phyloP scores from a whole-genome alignment of 352 stramenopile genomes.

The Pythium periplocum region DNA sequence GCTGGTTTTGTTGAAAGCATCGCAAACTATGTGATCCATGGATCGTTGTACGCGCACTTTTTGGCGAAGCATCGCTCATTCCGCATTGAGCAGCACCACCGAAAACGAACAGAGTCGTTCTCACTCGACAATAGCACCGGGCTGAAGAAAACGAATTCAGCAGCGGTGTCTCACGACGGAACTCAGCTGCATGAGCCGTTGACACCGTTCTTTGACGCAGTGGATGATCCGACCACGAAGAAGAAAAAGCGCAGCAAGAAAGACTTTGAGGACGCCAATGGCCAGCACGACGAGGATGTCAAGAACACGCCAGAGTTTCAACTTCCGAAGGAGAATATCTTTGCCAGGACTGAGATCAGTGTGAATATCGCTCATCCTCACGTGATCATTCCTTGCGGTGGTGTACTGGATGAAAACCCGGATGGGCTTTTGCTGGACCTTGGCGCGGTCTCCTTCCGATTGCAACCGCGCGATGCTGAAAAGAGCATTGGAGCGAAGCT shows the following conservation, averaged over 20 bases:
- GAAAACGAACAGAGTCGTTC: conserved; percentile 16
- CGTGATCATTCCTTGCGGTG: conserved; percentile 38
- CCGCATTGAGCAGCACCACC: not conserved
- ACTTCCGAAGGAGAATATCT: too few relatives aligned
- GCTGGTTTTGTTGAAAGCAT: conserved; percentile 59
- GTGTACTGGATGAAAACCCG: conserved; percentile 8
- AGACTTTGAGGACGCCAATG: too few relatives aligned
- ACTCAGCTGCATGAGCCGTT: conserved; percentile 2
- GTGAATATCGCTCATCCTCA: conserved; percentile 38
- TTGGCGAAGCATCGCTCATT: not conserved
- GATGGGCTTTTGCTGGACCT: conserved; percentile 49
- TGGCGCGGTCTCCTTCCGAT: conserved; percentile 27
- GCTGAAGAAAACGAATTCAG: too few relatives aligned
- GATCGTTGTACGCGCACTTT: conserved; percentile 41
- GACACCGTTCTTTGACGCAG: conserved; percentile 67
- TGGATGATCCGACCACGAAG: conserved; percentile 26
- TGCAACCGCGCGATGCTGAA: not conserved
- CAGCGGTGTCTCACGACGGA: too few relatives aligned
- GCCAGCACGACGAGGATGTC: not conserved
- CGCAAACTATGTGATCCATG: conserved; percentile 50
- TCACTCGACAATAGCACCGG: not conserved
- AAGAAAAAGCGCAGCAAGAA: too few relatives aligned
- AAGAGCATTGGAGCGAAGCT: too few relatives aligned
- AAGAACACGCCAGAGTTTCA: not conserved
- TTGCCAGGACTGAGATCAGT: not conserved